These are phyloP conservation scores for Artemisia tridentata DNA, from an alignment of 129 eudicot genomes.

Conservation along the genomic window DNA sequence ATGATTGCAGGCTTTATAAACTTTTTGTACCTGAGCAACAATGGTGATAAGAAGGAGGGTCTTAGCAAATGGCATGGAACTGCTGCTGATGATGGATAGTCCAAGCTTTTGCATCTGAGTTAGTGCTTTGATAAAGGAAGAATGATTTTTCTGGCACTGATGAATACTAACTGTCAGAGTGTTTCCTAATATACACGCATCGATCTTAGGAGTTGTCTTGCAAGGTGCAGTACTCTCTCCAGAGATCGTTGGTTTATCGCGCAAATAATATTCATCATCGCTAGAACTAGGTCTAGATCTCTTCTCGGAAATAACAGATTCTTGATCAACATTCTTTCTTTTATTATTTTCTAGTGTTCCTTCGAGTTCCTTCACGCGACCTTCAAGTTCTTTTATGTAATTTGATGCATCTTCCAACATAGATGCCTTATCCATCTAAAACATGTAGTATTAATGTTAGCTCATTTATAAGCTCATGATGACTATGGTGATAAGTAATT, in stretches of 20 bases:
- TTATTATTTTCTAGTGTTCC: slow-evolving; percentile 27
- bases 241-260: slow-evolving; percentile 12
- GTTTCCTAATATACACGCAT: slow-evolving; percentile 33
- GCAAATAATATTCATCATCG: slow-evolving; percentile 15
- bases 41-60: slow-evolving; percentile 35
- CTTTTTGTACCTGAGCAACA: slow-evolving; percentile 48
- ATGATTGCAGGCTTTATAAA: not conserved
- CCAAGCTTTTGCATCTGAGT: slow-evolving; percentile 43
- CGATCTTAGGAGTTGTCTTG: slow-evolving; percentile 22
- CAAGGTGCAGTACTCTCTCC: not conserved
- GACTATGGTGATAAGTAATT: too few species aligned
- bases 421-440: slow-evolving; percentile 59
- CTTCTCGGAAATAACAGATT: slow-evolving; percentile 32
- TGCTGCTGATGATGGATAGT: slow-evolving; percentile 34
- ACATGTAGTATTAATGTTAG: not conserved
- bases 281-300: slow-evolving; percentile 12
- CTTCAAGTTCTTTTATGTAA: slow-evolving; percentile 51
- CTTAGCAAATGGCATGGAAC: slow-evolving; percentile 39
- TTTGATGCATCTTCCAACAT: slow-evolving; percentile 47
- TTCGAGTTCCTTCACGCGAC: slow-evolving; percentile 31
- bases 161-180: slow-evolving; percentile 41
- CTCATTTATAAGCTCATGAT: not conserved
- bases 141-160: slow-evolving; percentile 34
- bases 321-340: slow-evolving; percentile 18
- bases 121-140: slow-evolving; percentile 32